phyloP scores from a whole-genome alignment of 495 filamentous ascomycete species.

The Sordaria brevicollis region DNA sequence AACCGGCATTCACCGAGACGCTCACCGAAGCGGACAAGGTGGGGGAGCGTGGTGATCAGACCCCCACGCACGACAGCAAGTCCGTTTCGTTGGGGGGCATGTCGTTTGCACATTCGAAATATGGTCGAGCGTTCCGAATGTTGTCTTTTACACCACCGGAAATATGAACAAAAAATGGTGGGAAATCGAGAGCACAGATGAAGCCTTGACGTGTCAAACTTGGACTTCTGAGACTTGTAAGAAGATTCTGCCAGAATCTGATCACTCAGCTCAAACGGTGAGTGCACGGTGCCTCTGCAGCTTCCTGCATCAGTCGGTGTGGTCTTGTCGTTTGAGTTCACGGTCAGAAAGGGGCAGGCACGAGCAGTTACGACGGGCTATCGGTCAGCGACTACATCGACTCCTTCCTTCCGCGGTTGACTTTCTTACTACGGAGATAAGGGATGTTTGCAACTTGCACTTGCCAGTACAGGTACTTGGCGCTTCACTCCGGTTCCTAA shows the following conservation, averaged over 20 bases:
- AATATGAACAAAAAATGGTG: too few relatives aligned
- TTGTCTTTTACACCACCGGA: too few relatives aligned
- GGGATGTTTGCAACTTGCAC: not conserved
- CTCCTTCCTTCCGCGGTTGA: not conserved
- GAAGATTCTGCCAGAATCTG: not conserved
- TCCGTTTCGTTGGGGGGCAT: not conserved
- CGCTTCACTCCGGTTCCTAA: not conserved
- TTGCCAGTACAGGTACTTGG: too few relatives aligned
- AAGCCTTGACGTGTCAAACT: not conserved
- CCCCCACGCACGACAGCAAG: not conserved
- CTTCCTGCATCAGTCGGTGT: too few relatives aligned
- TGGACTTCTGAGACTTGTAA: not conserved
- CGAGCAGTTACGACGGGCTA: not conserved
- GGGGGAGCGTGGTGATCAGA: not conserved
- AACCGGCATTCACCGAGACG: not conserved
- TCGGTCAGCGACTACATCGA: not conserved
- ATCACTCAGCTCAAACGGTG: not conserved
- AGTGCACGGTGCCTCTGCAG: too few relatives aligned
- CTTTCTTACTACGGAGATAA: not conserved
- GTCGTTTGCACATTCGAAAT: not conserved
- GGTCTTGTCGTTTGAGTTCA: not conserved
- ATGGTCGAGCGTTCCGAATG: not conserved
- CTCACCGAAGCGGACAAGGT: not conserved
- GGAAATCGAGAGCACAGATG: too few relatives aligned
- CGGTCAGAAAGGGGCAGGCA: not conserved